A percentile compares a stretch with the other conserved stretches of the same genome.
Conservation (phyloP, 2,329 filamentous ascomycete species). For the Fusarium brachygibbosum region DNA sequence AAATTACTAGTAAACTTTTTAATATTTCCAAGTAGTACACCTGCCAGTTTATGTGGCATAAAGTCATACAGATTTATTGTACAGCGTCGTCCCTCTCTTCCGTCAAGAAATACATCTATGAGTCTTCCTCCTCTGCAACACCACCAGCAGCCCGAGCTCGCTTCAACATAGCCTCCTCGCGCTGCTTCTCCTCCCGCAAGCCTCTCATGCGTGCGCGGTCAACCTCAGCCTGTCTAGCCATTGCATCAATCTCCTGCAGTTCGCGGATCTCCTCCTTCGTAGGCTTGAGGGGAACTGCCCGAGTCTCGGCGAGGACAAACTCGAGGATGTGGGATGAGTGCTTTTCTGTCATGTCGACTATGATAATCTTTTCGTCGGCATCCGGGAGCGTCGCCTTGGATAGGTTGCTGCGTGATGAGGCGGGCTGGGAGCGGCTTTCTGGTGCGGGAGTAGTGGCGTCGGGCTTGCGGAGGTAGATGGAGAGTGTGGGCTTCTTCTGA, state of each 20-base stretch:
- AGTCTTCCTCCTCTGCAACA: conserved; percentile 53
- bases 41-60: conserved; percentile 42
- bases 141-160: conserved; percentile 57
- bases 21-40: conserved; percentile 48
- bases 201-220: conserved; percentile 69
- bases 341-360: conserved; percentile 74
- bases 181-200: conserved; percentile 69
- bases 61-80: conserved; percentile 52
- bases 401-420: conserved; percentile 62
- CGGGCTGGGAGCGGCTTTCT: conserved; percentile 55
- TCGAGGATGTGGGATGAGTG: conserved; percentile 73
- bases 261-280: conserved; percentile 71
- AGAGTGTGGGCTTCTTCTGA: conserved; percentile 70
- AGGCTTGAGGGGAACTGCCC: conserved; percentile 68
- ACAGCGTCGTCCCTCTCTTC: conserved; percentile 40
- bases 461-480: conserved; percentile 71
- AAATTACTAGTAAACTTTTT: conserved; percentile 37
- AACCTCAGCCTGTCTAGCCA: conserved; percentile 62
- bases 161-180: conserved; percentile 68
- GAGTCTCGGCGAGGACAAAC: conserved; percentile 72
- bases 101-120: conserved; percentile 26
- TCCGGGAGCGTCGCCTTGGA: conserved; percentile 64
- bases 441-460: conserved; percentile 45
- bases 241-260: conserved; percentile 69
- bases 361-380: conserved; percentile 64